phyloP scores from a whole-genome alignment of 1,284 basidiomycete genomes.

The Wolfiporia cocos region DNA sequence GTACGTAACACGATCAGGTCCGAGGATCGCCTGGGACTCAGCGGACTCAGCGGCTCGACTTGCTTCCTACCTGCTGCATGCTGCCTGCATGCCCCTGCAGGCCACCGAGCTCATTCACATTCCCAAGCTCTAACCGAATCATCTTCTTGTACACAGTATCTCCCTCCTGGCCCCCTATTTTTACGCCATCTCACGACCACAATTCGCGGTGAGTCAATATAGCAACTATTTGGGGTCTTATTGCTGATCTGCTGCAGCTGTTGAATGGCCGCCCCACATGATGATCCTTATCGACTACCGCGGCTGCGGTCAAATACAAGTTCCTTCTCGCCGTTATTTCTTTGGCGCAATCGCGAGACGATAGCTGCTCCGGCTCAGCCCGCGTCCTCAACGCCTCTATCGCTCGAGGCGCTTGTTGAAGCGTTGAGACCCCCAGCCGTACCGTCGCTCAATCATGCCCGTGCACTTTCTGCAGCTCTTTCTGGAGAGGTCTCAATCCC shows the following conservation, averaged over 20 bases:
- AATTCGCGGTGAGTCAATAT: too few relatives aligned
- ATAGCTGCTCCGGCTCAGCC: conserved; percentile 16
- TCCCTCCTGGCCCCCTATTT: too few relatives aligned
- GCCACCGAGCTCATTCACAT: not conserved
- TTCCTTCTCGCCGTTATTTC: conserved; percentile 32
- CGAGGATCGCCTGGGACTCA: too few relatives aligned
- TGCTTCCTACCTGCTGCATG: too few relatives aligned
- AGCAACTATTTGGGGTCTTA: too few relatives aligned
- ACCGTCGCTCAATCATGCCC: conserved; percentile 27
- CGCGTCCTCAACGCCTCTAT: conserved; percentile 20
- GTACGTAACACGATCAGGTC: too few relatives aligned
- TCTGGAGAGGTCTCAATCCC: conserved; percentile 18
- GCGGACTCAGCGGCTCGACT: not conserved
- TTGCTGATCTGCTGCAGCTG: not conserved
- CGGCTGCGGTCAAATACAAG: conserved; percentile 41
- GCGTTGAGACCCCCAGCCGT: conserved; percentile 29
- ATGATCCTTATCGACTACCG: conserved; percentile 26
- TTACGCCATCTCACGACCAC: too few relatives aligned
- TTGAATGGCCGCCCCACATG: conserved; percentile 31
- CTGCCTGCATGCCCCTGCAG: conserved; percentile 3
- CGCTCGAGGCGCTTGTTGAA: conserved; percentile 27
- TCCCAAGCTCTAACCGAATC: too few relatives aligned
- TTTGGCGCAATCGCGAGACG: conserved; percentile 32
- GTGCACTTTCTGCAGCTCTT: conserved; percentile 22
- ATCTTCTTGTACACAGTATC: too few relatives aligned